Percentiles rank a stretch among this genome's conserved stretches.
These are phyloP conservation scores for Penicillium salamii DNA, from an alignment of 495 filamentous ascomycete genomes.

Conservation along the genomic window DNA sequence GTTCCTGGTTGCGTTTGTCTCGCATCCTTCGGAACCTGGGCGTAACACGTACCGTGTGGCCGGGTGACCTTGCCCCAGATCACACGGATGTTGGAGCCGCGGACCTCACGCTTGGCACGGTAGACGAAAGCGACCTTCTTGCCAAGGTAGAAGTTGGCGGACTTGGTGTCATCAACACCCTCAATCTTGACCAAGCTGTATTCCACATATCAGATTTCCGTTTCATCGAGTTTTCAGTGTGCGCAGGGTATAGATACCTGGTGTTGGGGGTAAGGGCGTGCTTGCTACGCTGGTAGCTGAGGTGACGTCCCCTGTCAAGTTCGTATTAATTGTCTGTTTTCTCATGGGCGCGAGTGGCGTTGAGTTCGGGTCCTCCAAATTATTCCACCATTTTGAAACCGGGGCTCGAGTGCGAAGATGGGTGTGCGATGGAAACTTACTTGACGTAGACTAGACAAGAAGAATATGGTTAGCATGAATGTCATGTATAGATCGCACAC, in stretches of 20 bases:
- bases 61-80: slow-evolving; percentile 99
- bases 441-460: slow-evolving; percentile 79
- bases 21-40: background rate
- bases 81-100: slow-evolving; percentile 94
- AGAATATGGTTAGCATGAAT: slow-evolving; percentile 34
- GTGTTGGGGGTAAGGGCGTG: slow-evolving; percentile 81
- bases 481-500: slow-evolving; percentile 6
- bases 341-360: too few species aligned
- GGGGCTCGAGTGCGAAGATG: slow-evolving; percentile 23
- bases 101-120: slow-evolving; percentile 84
- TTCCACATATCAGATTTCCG: slow-evolving; percentile 29
- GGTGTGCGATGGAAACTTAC: slow-evolving; percentile 54
- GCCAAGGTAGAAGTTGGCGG: slow-evolving; percentile 88
- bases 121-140: slow-evolving; percentile 98
- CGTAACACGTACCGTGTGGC: slow-evolving; percentile 71
- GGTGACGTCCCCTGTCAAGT: slow-evolving; percentile 74
- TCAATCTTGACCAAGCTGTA: slow-evolving; percentile 87
- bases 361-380: slow-evolving; percentile 7
- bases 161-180: slow-evolving; percentile 83
- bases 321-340: slow-evolving; percentile 36
- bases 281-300: slow-evolving; percentile 90
- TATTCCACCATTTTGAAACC: slow-evolving; percentile 13
- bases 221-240: slow-evolving; percentile 7
- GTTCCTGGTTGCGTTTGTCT: too few species aligned
- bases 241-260: slow-evolving; percentile 38